Base-by-base conservation (phyloP, 1,284 basidiomycete genomes). In the Trichosporon inkin region DNA sequence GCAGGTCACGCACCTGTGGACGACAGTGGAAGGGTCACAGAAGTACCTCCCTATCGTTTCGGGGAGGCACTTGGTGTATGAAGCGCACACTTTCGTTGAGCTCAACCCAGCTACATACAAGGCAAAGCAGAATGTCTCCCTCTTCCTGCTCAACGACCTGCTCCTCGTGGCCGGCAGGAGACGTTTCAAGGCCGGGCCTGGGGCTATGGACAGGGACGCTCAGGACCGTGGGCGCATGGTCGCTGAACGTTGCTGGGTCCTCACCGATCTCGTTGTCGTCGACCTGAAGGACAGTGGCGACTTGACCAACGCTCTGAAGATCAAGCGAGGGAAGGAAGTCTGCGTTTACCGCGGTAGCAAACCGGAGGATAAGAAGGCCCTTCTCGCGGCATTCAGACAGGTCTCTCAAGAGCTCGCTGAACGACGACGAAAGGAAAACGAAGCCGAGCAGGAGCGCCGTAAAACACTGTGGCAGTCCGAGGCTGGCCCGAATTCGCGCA, bases 61-160 rank as follows among this genome's bases (percentile, higher is more conserved):
- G 0, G 94, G 93, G 2, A 83, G 95, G 58, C 95, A 98, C 72
- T 85, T 99, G 58, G 86, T 98, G 24, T 83, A 86, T 16, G 94
- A 98, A 76, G 85, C 91, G 59, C 88, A 92, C 60, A 85, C 86
- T 34, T 88, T 97, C 56, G 83, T 88, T 63, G 86, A 90, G 61
- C 82, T 99, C 49, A 96, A 99, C 68, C 83, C 92, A 0, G 95
- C 96, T 2, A 99, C 96, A 0, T 99, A 97, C 83, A 95, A 92
- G 76, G 85, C 90, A 11, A 87, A 89, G 58, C 89, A 92, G 61
- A 84, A 86, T 41, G 91, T 95, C 36, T 88, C 89, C 63, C 88
- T 99, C 68, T 90, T 98, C 57, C 81, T 99, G 10, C 82, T 99
- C 14, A 92, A 95, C 71, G 96, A 99, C 75, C 83, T 90, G 11